phyloP scores from a whole-genome alignment of 2,329 filamentous ascomycete genomes.

The Botrytis galanthina region DNA sequence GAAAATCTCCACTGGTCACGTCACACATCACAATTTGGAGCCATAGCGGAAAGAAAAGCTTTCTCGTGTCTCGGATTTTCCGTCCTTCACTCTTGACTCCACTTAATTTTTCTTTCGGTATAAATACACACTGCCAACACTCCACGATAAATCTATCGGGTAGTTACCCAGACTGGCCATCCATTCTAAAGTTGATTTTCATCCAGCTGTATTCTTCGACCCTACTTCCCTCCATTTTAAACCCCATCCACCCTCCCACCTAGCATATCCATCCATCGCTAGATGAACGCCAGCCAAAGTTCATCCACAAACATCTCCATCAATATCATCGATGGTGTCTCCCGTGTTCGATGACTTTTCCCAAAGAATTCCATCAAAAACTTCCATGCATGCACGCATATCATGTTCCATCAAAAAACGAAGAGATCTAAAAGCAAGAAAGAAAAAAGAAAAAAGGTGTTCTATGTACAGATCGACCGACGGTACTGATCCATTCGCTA shows the following conservation, averaged over 20 bases:
- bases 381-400: conserved; percentile 1
- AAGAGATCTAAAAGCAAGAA: conserved; percentile 15
- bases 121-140: background rate
- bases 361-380: background rate
- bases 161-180: background rate
- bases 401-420: conserved; percentile 10
- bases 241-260: background rate
- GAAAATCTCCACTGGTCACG: background rate
- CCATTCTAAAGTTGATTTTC: background rate
- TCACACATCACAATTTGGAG: background rate
- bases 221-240: background rate
- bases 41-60: background rate
- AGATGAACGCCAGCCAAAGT: conserved; percentile 18
- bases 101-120: background rate
- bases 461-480: conserved; percentile 25
- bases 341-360: background rate
- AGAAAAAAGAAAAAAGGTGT: conserved; percentile 9
- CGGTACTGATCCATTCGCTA: background rate
- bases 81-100: background rate
- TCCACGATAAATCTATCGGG: background rate
- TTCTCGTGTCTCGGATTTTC: background rate
- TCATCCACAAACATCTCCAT: background rate
- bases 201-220: background rate
- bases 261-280: conserved; percentile 12
- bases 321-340: background rate